phyloP scores from a whole-genome alignment of 208 protist genomes.

The Trypanosoma lewisi region DNA sequence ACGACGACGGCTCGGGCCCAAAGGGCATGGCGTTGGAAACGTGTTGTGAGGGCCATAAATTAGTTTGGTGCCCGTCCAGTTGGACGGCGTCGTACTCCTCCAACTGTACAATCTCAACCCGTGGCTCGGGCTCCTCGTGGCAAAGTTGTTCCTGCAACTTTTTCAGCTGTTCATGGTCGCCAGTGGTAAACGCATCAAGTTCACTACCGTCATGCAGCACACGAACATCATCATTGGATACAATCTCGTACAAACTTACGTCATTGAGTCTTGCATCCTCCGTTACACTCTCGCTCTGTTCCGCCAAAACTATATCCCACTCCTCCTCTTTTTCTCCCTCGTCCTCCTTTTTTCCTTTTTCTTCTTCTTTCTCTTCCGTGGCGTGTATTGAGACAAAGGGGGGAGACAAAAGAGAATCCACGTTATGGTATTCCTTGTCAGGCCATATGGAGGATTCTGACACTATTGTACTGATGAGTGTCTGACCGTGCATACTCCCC shows the following conservation, averaged over 20 bases:
- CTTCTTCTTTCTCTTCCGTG: too few species aligned
- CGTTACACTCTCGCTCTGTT: too few species aligned
- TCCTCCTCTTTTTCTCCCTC: too few species aligned
- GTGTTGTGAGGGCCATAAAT: conserved; percentile 2
- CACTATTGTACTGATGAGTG: too few species aligned
- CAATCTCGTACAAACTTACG: not conserved
- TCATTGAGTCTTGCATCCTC: not conserved
- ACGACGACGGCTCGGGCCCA: too few species aligned
- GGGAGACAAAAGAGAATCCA: too few species aligned
- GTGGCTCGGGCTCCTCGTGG: not conserved
- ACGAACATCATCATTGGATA: not conserved
- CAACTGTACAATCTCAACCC: not conserved
- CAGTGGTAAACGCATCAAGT: not conserved
- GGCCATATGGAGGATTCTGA: too few species aligned
- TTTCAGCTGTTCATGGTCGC: not conserved
- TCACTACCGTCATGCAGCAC: not conserved
- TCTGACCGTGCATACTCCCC: too few species aligned
- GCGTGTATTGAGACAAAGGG: too few species aligned
- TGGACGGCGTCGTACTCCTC: not conserved
- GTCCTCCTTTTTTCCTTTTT: too few species aligned
- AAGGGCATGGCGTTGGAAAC: not conserved
- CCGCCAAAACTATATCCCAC: too few species aligned
- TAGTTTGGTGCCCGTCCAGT: not conserved
- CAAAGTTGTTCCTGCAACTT: not conserved
- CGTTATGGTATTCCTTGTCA: too few species aligned